Percentiles rank a stretch among this genome's conserved stretches.
These are phyloP conservation scores for Annulohypoxylon bovei DNA, from an alignment of 495 filamentous ascomycete genomes.

Conservation along the genomic window DNA sequence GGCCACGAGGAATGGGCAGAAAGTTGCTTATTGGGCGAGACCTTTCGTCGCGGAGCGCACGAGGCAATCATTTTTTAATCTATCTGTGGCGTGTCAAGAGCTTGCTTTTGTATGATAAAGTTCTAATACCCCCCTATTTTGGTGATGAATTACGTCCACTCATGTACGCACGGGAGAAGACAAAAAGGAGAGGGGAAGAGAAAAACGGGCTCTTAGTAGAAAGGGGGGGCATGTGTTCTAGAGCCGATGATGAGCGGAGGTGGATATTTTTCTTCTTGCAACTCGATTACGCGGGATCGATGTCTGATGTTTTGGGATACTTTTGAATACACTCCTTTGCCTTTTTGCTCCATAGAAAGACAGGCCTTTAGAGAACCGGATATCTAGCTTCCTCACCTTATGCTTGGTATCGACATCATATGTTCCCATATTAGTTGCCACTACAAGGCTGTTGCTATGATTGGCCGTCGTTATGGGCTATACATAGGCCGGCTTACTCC, in stretches of 20 bases:
- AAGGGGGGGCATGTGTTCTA: background rate
- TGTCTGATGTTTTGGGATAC: background rate
- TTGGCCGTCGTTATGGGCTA: too few relatives aligned
- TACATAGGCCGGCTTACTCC: background rate
- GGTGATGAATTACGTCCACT: slow-evolving; percentile 4
- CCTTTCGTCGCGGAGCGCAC: background rate
- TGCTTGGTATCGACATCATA: too few relatives aligned
- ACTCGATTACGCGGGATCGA: background rate
- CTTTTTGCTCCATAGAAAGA: background rate
- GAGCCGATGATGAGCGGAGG: background rate
- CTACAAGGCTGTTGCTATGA: too few relatives aligned
- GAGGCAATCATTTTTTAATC: background rate
- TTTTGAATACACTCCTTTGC: slow-evolving; percentile 13
- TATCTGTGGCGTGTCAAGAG: background rate
- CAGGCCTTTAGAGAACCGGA: background rate
- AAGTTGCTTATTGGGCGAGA: slow-evolving; percentile 11
- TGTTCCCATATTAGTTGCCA: too few relatives aligned
- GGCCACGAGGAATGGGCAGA: slow-evolving; percentile 31
- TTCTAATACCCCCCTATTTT: slow-evolving; percentile 34
- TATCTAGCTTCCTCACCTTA: background rate
- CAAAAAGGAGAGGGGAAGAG: slow-evolving; percentile 6
- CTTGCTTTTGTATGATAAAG: slow-evolving; percentile 24
- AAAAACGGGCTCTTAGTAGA: slow-evolving; percentile 13
- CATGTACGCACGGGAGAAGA: slow-evolving; percentile 17
- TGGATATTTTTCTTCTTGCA: background rate